Percentiles rank a stretch among this genome's conserved stretches.
phyloP scores from a whole-genome alignment of 805 yeast genomes.

The Candida qinlingensis region DNA sequence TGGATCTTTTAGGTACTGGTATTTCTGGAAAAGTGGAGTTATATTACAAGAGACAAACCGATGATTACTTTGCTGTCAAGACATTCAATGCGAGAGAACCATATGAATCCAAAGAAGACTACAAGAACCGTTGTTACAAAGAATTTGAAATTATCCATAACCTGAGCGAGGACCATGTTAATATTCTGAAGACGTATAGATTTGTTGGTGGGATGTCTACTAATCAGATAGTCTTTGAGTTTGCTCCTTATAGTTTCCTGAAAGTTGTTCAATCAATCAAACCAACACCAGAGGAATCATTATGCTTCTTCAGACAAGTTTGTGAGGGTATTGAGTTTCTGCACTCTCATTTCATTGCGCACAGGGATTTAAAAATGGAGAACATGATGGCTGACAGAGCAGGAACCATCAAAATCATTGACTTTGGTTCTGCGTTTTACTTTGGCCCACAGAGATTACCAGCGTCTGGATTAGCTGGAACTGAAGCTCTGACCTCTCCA shows the following conservation, averaged over 20 bases:
- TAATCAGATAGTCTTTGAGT: slow-evolving; percentile 79
- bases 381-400: slow-evolving; percentile 73
- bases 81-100: slow-evolving; percentile 35
- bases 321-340: slow-evolving; percentile 67
- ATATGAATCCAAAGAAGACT: slow-evolving; percentile 60
- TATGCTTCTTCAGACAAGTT: slow-evolving; percentile 79
- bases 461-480: slow-evolving; percentile 84
- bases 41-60: slow-evolving; percentile 15
- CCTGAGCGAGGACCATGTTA: slow-evolving; percentile 53
- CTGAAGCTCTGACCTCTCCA: slow-evolving; percentile 91
- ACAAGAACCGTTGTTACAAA: slow-evolving; percentile 63
- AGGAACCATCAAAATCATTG: slow-evolving; percentile 81
- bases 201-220: slow-evolving; percentile 55
- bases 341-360: slow-evolving; percentile 77
- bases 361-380: slow-evolving; percentile 86
- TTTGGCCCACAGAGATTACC: slow-evolving; percentile 45
- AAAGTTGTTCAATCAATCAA: slow-evolving; percentile 80
- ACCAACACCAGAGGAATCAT: slow-evolving; percentile 57
- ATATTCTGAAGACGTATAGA: slow-evolving; percentile 70
- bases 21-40: slow-evolving; percentile 33
- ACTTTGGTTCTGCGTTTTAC: slow-evolving; percentile 86
- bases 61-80: slow-evolving; percentile 37
- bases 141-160: slow-evolving; percentile 75
- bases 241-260: slow-evolving; percentile 81
- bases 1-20: slow-evolving; percentile 25